These are phyloP conservation scores for Teratosphaeria epicoccoides DNA, from an alignment of 2,329 filamentous ascomycete genomes.

Conservation along the genomic window DNA sequence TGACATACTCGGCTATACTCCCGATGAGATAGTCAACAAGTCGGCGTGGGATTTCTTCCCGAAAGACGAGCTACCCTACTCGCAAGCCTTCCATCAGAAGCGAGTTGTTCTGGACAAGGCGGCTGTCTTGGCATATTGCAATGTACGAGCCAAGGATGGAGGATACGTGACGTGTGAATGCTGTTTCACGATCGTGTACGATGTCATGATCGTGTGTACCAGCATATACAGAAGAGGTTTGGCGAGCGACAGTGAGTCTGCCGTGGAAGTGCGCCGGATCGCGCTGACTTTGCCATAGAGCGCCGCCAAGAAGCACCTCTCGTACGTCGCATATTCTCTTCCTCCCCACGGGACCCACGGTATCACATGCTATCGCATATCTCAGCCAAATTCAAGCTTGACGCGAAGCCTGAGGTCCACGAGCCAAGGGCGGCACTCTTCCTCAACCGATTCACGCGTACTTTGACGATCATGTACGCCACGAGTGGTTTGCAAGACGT, in stretches of 20 bases:
- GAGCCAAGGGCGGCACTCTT: constrained; percentile 78
- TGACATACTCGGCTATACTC: constrained; percentile 71
- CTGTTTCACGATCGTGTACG: constrained; percentile 79
- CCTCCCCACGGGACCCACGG: constrained; percentile 68
- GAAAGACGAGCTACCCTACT: constrained; percentile 66
- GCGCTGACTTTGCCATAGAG: constrained; percentile 38
- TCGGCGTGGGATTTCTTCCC: constrained; percentile 84
- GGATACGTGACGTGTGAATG: constrained; percentile 74
- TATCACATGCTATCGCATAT: constrained; percentile 85
- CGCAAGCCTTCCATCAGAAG: constrained; percentile 59
- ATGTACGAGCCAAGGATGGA: constrained; percentile 57
- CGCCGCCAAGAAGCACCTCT: constrained; percentile 67
- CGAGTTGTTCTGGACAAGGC: constrained; percentile 73
- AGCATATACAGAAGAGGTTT: constrained; percentile 61
- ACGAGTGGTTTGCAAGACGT: constrained; percentile 67
- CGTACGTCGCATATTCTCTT: constrained; percentile 68
- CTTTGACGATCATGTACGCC: constrained; percentile 75
- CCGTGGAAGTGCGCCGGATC: neutral
- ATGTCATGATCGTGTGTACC: constrained; percentile 76
- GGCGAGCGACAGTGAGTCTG: constrained; percentile 61
- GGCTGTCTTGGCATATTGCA: constrained; percentile 70
- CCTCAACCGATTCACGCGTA: constrained; percentile 74
- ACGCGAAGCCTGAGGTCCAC: constrained; percentile 47
- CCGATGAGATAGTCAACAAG: constrained; percentile 62
- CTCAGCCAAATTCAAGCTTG: constrained; percentile 62